Evolutionary conservation across 805 yeast genomes (phyloP), one percentile per base, ranked within the genome.

Genomic region (Clavispora santaluciae): DNA sequence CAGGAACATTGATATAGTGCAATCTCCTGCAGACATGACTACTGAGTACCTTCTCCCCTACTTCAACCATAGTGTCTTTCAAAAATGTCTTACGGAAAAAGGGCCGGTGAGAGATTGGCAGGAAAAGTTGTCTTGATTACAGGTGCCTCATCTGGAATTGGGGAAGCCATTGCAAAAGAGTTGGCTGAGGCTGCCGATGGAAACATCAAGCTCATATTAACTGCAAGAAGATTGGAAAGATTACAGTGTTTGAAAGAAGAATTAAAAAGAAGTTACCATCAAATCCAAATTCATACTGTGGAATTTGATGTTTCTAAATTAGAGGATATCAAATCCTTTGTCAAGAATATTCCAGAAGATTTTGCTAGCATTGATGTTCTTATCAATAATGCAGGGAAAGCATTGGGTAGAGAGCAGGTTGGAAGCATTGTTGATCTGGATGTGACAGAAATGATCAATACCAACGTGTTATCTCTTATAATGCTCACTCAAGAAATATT

Each of bases 111-210:
- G 59, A 77, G 96, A 60, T 71, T 91, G 24, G 79, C 84, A 17
- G 84, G 84, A 36, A 90, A 91, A 59, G 79, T 81, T 15, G 74
- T 87, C 23, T 75, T 91, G 31, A 83, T 91, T 55, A 66, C 98
- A n/a, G 98, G 98, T 47, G 98, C 97, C 6, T 86, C 96, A 20
- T 80, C 96, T 10, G 98, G 98, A 42, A 91, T 91, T 55, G 99
- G 98, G 10, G 79, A 79, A 50, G 93, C 95, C 39, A 89, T 96
- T 11, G 98, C 97, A n/a, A 63, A 73, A 34, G 95, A 90, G 59
- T 80, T 87, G 50, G 93, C 96, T 33, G 79, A 71, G 87, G 86
- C 88, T 12, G 72, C 91, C 17, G 69, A 77, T 36, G 95, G 95
- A 23, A 60, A 81, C 10, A 59, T 84, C 51, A 81, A 83, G 54